Evolutionary conservation across 2,329 filamentous ascomycete species (phyloP), one percentile per base, ranked within the genome.

Genomic region (Sphaerostilbella broomeana): DNA sequence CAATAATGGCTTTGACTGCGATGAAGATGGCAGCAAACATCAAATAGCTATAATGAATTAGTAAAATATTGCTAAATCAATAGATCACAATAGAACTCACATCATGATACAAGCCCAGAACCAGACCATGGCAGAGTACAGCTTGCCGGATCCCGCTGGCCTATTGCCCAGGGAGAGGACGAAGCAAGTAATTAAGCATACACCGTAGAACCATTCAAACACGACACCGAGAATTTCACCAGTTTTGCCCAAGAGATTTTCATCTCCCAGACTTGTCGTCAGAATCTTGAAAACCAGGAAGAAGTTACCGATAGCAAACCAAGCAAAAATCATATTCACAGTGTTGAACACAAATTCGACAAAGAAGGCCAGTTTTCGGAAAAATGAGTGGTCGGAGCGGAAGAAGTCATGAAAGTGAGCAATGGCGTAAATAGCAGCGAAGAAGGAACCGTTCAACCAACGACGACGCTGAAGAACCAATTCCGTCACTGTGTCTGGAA

Each of bases 251-350:
- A 95, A 74, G 18, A 95, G 73, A 21, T 74, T 62, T 0, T 66
- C 53, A 18, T 76, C 72, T 31, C 86, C 84, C 49, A 98, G 70
- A 54, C 89, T 95, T 9, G 80, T 83, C 1, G 90, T 97, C 48
- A 98, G 70, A 58, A 98, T 97, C 62, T 89, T 89, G 71, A 98
- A 98, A 51, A 98, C 90, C 57, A 98, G 69, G 75, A 97, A 98
- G 75, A 98, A 98, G 68, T 98, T 98, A 57, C 92, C 85, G 56
- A 97, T 92, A 53, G 84, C 87, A 59, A 98, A 97, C 92, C 92
- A 98, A 38, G 92, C 89, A 61, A 97, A 98, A 57, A 98, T 75
- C 86, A 97, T 95, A 72, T 86, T 94, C 63, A 90, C 74, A 1
- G 87, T 92, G 63, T 95, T 89, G 68, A 95, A 98, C 50, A 84